Evolutionary conservation across 305 asterid species (phyloP).

Genomic region (Fraxinus baroniana): DNA sequence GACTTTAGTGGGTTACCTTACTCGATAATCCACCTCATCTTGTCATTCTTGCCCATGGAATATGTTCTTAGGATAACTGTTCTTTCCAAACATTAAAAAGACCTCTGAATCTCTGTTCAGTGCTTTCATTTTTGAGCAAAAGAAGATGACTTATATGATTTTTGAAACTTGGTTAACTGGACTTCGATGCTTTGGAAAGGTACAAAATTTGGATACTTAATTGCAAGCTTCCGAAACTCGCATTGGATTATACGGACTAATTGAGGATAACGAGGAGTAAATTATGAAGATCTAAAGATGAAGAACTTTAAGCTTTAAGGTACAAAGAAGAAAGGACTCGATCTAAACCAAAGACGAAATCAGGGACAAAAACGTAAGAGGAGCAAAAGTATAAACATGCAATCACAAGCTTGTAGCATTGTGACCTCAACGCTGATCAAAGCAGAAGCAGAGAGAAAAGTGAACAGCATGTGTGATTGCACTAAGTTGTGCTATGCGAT

Average conservation of each 20-base stretch:
- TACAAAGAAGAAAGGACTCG: too few species aligned
- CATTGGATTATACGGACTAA: neutral
- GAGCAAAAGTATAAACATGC: too few species aligned
- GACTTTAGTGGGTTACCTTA: neutral
- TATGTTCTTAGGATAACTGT: neutral
- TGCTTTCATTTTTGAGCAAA: neutral
- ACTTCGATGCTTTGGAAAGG: neutral
- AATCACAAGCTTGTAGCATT: too few species aligned
- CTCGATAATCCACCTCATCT: neutral
- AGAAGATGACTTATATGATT: neutral
- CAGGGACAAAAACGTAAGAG: too few species aligned
- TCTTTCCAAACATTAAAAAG: neutral
- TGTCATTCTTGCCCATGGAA: neutral
- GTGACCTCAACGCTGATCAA: too few species aligned
- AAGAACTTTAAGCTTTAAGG: too few species aligned
- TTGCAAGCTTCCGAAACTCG: neutral
- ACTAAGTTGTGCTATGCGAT: too few species aligned
- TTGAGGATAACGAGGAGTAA: too few species aligned
- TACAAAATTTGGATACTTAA: neutral
- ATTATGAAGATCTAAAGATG: too few species aligned
- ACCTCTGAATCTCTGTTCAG: neutral
- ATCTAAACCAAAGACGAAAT: too few species aligned
- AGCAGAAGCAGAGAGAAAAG: too few species aligned
- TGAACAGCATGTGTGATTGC: too few species aligned
- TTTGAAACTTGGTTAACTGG: neutral